Percentiles rank a stretch among this genome's conserved stretches.
Conservation (phyloP, 495 filamentous ascomycete genomes). For the Podospora pseudopauciseta region DNA sequence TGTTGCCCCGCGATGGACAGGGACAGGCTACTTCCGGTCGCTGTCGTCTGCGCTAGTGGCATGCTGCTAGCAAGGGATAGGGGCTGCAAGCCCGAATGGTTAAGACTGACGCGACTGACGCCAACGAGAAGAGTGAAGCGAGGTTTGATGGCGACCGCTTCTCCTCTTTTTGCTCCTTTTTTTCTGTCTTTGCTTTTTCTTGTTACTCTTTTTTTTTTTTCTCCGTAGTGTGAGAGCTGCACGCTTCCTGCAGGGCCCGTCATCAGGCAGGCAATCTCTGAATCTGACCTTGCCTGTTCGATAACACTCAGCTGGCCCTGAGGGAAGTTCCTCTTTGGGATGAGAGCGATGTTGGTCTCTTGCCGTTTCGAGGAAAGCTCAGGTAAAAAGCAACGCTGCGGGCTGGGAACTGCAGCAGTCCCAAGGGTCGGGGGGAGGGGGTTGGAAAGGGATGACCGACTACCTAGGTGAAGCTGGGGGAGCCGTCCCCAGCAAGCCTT, state of each 20-base stretch:
- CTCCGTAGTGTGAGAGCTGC: neutral
- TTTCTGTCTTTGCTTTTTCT: neutral
- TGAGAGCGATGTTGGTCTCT: constrained; percentile 15
- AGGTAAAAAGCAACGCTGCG: constrained; percentile 19
- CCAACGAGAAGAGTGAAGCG: neutral
- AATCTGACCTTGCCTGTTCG: neutral
- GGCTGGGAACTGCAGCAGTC: neutral
- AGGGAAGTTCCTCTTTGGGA: constrained; percentile 14
- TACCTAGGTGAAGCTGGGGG: neutral
- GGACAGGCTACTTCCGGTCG: neutral
- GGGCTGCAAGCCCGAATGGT: neutral
- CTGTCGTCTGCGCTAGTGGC: constrained; percentile 1
- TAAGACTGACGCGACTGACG: constrained; percentile 4
- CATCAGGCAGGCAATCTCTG: constrained; percentile 15
- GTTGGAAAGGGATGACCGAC: constrained; percentile 4
- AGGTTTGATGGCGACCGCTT: constrained; percentile 2
- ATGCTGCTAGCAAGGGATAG: neutral
- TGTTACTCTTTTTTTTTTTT: neutral
- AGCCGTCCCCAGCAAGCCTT: neutral
- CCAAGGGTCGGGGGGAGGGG: constrained; percentile 4
- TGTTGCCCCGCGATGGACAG: constrained; percentile 4
- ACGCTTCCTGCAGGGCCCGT: constrained; percentile 18
- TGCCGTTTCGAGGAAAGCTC: constrained; percentile 29
- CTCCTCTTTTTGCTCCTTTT: neutral
- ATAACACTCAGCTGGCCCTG: neutral